These are phyloP conservation scores for Luvunga scandens DNA, from an alignment of 345 rosid species.

Conservation along the genomic window DNA sequence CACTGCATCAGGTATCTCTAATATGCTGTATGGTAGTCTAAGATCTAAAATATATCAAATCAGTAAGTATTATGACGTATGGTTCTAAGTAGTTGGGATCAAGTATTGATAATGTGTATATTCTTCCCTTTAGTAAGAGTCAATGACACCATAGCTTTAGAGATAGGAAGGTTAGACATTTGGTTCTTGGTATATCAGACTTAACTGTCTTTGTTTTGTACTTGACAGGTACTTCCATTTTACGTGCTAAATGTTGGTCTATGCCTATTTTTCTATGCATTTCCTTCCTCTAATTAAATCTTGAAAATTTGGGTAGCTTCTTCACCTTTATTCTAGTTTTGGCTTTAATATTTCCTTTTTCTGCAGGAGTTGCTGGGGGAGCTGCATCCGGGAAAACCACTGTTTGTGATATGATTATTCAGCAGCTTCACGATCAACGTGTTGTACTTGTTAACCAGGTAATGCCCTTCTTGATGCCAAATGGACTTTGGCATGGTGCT, in stretches of 20 bases:
- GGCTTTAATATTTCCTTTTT: neutral
- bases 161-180: neutral
- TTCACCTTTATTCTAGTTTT: neutral
- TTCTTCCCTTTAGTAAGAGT: neutral
- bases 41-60: too few relatives aligned
- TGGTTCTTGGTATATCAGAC: neutral
- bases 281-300: neutral
- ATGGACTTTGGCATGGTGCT: neutral
- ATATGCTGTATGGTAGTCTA: too few relatives aligned
- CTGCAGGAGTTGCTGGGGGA: conserved; percentile 93
- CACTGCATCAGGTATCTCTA: too few relatives aligned
- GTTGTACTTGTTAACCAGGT: conserved; percentile 98
- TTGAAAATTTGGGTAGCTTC: neutral
- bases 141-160: neutral
- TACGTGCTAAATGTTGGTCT: neutral
- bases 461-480: conserved; percentile 7
- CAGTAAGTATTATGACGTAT: neutral
- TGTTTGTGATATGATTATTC: conserved; percentile 98
- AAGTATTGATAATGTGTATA: neutral
- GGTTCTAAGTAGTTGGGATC: neutral
- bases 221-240: neutral
- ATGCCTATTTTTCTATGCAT: neutral
- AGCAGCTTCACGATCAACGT: conserved; percentile 99
- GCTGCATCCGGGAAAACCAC: conserved; percentile 99
- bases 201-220: neutral